Base-by-base conservation (phyloP, 1,284 basidiomycete species). In the Trichosporon ovoides region DNA sequence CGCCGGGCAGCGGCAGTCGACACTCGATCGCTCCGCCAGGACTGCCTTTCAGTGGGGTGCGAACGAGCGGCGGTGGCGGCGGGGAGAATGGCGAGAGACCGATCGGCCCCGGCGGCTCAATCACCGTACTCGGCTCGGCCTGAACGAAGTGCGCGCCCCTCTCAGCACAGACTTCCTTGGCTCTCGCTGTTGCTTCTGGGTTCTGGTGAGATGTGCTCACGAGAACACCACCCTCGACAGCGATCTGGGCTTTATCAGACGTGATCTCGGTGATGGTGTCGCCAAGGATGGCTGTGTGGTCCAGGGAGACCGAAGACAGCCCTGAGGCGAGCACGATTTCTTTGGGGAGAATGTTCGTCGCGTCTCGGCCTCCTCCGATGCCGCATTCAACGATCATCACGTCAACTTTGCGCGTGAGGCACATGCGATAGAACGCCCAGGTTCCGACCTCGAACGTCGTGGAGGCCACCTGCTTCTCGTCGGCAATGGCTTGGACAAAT, bases 361-460 rank as follows among this genome's bases (percentile, higher is more conserved):
- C 94, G 72, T 99, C 96, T 55, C 88, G 78, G 3, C 84, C 81
- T 0, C 96, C 96, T 0, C 95, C 96, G 85, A 99, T 87, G 0
- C 95, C 96, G 9, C 94, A 95, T 78, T 98, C 95, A 53, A 98
- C 78, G 5, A 98, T 83, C 49, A 89, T 86, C 16, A 98, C 73
- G 68, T 97, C 92, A 1, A 94, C 81, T 16, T 14, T 18, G 43
- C 43, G 43, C 11, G 13, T 28, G 24, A 48, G 28, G 43, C 43
- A 48, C 37, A 58, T 46, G 48, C 88, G 75, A 49, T 81, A 77
- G 51, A 89, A 83, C 0, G 88, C 91, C 57, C 88, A 81, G 0
- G 92, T 89, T 58, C 91, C 81, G n/a, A 92, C 69, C 77, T 96
- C 94, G 73, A 97, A 97, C 62, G 79, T 83, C 55, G 82, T 89